Conservation (phyloP, 164 flowering plant genomes). For the Cinnamomum micranthum region DNA sequence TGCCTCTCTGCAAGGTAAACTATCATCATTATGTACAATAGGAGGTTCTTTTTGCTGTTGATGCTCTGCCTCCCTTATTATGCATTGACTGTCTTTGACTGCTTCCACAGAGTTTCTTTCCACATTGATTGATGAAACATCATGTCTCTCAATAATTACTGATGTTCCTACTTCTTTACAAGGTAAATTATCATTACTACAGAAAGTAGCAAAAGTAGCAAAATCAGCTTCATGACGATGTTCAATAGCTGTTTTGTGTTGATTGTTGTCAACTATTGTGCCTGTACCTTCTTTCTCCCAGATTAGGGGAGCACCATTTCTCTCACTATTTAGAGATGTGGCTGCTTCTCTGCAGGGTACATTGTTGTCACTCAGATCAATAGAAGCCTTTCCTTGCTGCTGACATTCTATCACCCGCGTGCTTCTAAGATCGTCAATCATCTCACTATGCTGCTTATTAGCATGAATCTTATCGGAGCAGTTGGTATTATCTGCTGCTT, state of each 20-base stretch:
- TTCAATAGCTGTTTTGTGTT: not conserved
- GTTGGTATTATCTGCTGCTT: not conserved
- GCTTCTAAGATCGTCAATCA: not conserved
- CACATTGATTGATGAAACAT: not conserved
- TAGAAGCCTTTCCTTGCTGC: constrained; percentile 5
- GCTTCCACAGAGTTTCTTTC: not conserved
- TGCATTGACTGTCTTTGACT: not conserved
- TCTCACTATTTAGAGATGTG: not conserved
- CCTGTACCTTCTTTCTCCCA: not conserved
- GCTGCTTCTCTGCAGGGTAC: not conserved
- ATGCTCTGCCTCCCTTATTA: not conserved
- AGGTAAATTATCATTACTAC: not conserved
- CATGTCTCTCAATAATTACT: not conserved
- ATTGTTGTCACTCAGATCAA: not conserved
- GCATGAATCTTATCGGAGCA: not conserved
- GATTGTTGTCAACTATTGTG: not conserved
- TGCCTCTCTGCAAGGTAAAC: constrained; percentile 1
- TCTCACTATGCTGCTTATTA: not conserved
- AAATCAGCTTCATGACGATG: not conserved
- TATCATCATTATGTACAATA: not conserved
- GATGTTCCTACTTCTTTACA: not conserved
- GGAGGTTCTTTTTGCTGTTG: not conserved
- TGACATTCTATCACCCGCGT: not conserved
- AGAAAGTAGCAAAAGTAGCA: not conserved
- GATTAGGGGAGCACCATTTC: not conserved